These are phyloP conservation scores for Fomitopsis pinicola DNA, from an alignment of 1,284 basidiomycete species.

Conservation along the genomic window DNA sequence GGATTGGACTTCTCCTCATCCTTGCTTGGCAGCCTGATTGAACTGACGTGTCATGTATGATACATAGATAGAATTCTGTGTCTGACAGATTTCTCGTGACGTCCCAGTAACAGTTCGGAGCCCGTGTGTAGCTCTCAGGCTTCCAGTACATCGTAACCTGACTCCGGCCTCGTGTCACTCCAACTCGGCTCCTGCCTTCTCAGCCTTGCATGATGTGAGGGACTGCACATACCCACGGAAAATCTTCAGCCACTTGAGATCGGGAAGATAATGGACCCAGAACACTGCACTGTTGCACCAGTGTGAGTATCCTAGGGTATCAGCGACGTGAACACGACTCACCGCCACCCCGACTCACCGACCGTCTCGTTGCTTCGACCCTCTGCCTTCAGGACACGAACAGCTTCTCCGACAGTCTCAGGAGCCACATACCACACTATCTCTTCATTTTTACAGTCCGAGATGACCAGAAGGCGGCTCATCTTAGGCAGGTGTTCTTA, in stretches of 20 bases:
- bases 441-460: background rate
- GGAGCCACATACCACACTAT: background rate
- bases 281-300: background rate
- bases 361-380: background rate
- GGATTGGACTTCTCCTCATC: too few species aligned
- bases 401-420: background rate
- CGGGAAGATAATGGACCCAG: background rate
- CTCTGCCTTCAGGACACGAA: background rate
- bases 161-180: background rate
- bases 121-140: too few species aligned
- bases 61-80: too few species aligned
- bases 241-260: background rate
- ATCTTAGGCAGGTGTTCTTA: background rate
- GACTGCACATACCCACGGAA: background rate
- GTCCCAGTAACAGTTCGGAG: too few species aligned
- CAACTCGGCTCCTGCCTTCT: background rate
- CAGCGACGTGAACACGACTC: background rate
- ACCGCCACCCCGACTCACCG: background rate
- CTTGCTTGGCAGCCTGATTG: too few species aligned
- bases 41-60: too few species aligned
- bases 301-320: background rate
- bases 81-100: too few species aligned
- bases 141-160: too few species aligned
- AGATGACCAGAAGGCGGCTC: background rate
- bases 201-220: background rate